These are phyloP conservation scores for Phytophthora fragariaefolia DNA, from an alignment of 352 stramenopile species.

Conservation along the genomic window DNA sequence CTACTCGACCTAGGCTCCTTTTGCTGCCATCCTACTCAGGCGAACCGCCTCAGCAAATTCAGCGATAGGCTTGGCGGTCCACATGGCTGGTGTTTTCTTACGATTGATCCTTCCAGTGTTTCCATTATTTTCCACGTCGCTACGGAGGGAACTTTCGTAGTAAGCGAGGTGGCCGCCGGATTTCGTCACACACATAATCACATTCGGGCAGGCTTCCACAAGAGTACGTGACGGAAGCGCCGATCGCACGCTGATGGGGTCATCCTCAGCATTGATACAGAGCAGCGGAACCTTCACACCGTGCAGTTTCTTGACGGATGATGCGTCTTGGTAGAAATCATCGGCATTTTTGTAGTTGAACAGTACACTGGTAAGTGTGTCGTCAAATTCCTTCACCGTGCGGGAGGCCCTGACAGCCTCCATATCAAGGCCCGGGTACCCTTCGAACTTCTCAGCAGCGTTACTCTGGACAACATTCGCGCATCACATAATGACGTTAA, in stretches of 20 bases:
- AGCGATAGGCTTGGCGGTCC: conserved; percentile 46
- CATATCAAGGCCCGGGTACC: conserved; percentile 52
- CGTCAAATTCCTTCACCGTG: conserved; percentile 62
- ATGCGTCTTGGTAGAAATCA: conserved; percentile 62
- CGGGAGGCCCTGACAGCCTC: conserved; percentile 36
- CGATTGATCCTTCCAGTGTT: neutral
- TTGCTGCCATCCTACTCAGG: conserved; percentile 12
- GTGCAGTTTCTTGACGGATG: conserved; percentile 42
- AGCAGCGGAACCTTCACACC: conserved; percentile 55
- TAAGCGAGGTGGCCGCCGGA: conserved; percentile 68
- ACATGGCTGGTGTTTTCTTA: conserved; percentile 29
- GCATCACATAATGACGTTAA: too few species aligned
- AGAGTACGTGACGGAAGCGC: conserved; percentile 40
- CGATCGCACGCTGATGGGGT: conserved; percentile 51
- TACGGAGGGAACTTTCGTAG: conserved; percentile 41
- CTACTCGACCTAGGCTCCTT: conserved; percentile 8
- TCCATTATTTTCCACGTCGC: conserved; percentile 3
- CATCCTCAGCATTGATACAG: conserved; percentile 61
- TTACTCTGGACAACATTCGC: conserved; percentile 20
- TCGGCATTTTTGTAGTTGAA: conserved; percentile 61
- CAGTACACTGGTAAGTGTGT: conserved; percentile 55
- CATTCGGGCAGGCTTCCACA: conserved; percentile 47
- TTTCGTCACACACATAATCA: conserved; percentile 68
- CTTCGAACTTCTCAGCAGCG: conserved; percentile 49
- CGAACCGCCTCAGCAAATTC: conserved; percentile 59